Evolutionary conservation across 1,284 basidiomycete species (phyloP), one percentile per base, ranked within the genome.

Genomic region (Boletus putidus): DNA sequence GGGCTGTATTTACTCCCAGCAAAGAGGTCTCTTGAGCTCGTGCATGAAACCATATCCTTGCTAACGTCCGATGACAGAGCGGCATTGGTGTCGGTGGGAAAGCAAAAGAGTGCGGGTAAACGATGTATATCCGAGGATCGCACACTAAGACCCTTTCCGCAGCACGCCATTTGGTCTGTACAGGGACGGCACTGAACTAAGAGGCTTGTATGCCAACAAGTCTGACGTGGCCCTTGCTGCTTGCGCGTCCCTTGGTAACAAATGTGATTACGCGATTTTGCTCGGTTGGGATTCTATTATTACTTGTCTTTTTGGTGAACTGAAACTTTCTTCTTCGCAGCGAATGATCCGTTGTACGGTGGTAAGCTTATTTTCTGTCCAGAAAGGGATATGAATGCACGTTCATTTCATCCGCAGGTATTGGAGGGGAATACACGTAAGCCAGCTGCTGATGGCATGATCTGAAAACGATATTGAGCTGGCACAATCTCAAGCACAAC

Each of bases 401-500:
- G 23, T 49, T 62, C 36, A 57, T 36, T 33, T 20, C 50, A 40
- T 49, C 36, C 10, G 42, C 58, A 89, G 88, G 89, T 6, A 77
- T 94, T 16, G 91, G 92, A 8, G 92, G 92, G 11, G 83, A 87
- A 64, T 92, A 91, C 70, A 92, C 89, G 89, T 91, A 73, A 69
- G 88, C 21, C 6, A 16, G 36, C 43, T 33, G 27, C 21, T 76
- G 14, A 18, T 25, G 43, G 23, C 35, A 31, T 42, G 25, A 47
- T 35, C 37, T 31, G 45, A 47, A 56, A 40, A 45, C 44, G n/a
- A 21, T n/a, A 21, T 43, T 51, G 25, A 54, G 40, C 18, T 40
- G 31, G 37, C 33, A 27, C 27, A 25, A 43, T 55, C 31, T 23
- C 10, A 59, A 92, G 91, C 2, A 85, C 91, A 14, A 87, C 91